Evolutionary conservation across 768 basidiomycete genomes (phyloP).

Genomic region (Rhodotorula diobovata): DNA sequence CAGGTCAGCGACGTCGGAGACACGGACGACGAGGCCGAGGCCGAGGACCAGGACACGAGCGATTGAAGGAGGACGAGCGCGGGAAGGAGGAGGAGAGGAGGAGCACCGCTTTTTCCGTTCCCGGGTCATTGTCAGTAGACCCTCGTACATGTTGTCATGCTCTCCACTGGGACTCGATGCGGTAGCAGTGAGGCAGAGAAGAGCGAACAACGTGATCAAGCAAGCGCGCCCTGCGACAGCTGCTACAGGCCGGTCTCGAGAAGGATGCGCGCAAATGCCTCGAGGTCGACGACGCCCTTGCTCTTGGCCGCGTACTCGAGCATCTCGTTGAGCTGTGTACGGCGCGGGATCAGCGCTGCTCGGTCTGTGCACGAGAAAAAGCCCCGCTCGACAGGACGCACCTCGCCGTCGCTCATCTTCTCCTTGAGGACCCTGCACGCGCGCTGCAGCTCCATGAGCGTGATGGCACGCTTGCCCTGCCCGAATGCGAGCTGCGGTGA

Average conservation of each 20-base stretch:
- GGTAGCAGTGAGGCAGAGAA: no score
- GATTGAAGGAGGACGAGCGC: no score
- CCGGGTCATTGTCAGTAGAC: no score
- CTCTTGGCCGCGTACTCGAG: constrained; percentile 34
- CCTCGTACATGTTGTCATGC: no score
- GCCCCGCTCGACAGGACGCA: constrained; percentile 7
- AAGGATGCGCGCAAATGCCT: constrained; percentile 35
- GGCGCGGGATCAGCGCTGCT: no score
- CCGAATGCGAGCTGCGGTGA: constrained; percentile 8
- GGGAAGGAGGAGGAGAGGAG: no score
- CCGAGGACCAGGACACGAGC: no score
- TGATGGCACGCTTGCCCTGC: constrained; percentile 18
- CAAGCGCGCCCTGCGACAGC: not conserved
- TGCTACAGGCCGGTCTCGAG: constrained; percentile 18
- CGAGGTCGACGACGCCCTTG: constrained; percentile 20
- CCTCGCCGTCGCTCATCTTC: constrained; percentile 39
- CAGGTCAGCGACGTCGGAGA: constrained; percentile 52
- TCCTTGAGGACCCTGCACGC: constrained; percentile 38
- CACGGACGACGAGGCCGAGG: constrained; percentile 21
- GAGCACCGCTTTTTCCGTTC: no score
- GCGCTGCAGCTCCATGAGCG: constrained; percentile 36
- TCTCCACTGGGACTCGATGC: no score
- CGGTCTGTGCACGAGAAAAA: no score
- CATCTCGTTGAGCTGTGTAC: constrained; percentile 39
- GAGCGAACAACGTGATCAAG: no score